These are phyloP conservation scores for Starmera amethionina DNA, from an alignment of 805 yeast genomes.

Conservation along the genomic window DNA sequence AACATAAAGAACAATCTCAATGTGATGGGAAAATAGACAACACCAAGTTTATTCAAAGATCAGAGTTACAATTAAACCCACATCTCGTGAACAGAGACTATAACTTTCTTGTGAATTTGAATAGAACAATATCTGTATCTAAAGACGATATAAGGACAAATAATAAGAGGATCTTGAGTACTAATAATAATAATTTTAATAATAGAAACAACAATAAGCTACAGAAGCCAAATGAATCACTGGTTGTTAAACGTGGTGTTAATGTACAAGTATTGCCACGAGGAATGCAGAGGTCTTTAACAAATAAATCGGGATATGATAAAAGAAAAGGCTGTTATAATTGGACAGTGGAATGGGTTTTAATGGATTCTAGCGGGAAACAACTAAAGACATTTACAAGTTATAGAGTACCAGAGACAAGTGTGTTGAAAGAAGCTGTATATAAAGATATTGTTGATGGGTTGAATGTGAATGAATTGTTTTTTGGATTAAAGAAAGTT, in stretches of 20 bases:
- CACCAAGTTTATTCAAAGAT: slow-evolving; percentile 43
- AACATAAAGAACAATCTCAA: slow-evolving; percentile 50
- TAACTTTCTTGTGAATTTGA: slow-evolving; percentile 54
- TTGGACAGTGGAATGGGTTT: slow-evolving; percentile 77
- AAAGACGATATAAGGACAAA: slow-evolving; percentile 38
- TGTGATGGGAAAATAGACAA: slow-evolving; percentile 65
- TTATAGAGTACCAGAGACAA: slow-evolving; percentile 25
- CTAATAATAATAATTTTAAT: slow-evolving; percentile 15
- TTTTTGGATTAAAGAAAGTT: slow-evolving; percentile 21
- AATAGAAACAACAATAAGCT: slow-evolving; percentile 15
- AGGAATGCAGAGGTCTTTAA: slow-evolving; percentile 61
- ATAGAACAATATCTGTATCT: slow-evolving; percentile 49
- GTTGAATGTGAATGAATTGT: slow-evolving; percentile 11
- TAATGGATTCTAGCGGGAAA: slow-evolving; percentile 23
- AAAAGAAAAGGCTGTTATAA: slow-evolving; percentile 46
- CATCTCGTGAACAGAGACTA: slow-evolving; percentile 63
- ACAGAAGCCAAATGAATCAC: slow-evolving; percentile 5
- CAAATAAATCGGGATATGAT: slow-evolving; percentile 66
- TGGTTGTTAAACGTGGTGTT: slow-evolving; percentile 51
- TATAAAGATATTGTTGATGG: slow-evolving; percentile 17
- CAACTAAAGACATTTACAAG: slow-evolving; percentile 26
- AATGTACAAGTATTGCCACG: slow-evolving; percentile 50
- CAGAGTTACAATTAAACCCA: slow-evolving; percentile 30
- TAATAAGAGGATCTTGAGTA: slow-evolving; percentile 32
- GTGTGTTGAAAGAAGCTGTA: slow-evolving; percentile 18